Evolutionary conservation across 139 green algal genomes (phyloP), one percentile per base, ranked within the genome.

Genomic region (Picochlorum sp.): DNA sequence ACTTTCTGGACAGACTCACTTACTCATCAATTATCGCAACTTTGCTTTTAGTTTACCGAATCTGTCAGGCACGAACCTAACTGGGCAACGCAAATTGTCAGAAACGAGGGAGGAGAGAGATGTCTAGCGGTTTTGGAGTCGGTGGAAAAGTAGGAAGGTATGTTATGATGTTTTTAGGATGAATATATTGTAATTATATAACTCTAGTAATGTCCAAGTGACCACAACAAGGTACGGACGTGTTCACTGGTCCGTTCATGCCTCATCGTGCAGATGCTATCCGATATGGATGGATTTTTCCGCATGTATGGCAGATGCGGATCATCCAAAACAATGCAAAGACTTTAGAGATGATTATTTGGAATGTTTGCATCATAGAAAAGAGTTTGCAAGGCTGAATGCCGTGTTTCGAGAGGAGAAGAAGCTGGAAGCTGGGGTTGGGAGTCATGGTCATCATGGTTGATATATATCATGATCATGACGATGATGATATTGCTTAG

Each of bases 221-320:
- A 10, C 20, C 13, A 10, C 41, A 28, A 20, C 41, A 9, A 9
- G 12, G 9, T 12, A 9, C 35, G 12, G 35, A 12, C 35, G 12
- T 41, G 10, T 12, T 1, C 12, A 12, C 9, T 12, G 9, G 12
- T 41, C 9, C 35, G 12, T 41, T 18, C 12, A 41, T 66, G 28
- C 63, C 4, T 43, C 10, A 22, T 29, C 2, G 5, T 52, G 43
- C 71, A 85, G 80, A 63, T 87, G 80, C 63, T 87, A 80, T 52
- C 70, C 80, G 6, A 68, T 84, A 6, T 85, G 72, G 72, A 87
- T 81, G 70, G 74, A 83, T 59, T 87, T 87, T 37, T 79, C 68
- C 24, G 67, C 84, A 68, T 88, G 81, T 65, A 86, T 88, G 73
- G 59, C 59, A 32, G 67, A 80, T 29, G 69, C 72, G 22, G 81